These are phyloP conservation scores for Pyrenophora teres DNA, from an alignment of 2,329 filamentous ascomycete genomes.

Conservation along the genomic window DNA sequence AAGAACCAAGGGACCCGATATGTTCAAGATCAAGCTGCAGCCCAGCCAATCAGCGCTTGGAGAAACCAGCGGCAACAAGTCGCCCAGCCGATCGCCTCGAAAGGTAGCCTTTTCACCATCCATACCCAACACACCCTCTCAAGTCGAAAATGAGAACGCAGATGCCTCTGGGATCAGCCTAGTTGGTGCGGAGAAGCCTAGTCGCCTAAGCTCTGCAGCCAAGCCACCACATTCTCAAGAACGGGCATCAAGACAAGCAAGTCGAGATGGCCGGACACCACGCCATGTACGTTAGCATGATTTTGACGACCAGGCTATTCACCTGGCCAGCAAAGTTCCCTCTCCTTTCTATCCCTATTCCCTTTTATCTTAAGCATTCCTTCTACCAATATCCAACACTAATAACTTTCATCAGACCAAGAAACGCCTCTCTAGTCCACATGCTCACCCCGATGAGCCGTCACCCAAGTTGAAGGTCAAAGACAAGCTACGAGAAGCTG, in stretches of 20 bases:
- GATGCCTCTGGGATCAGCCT: slow-evolving; percentile 36
- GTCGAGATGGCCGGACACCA: slow-evolving; percentile 37
- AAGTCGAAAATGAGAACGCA: slow-evolving; percentile 40
- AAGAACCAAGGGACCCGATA: slow-evolving; percentile 30
- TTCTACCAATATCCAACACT: slow-evolving; percentile 15
- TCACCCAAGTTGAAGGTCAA: slow-evolving; percentile 51
- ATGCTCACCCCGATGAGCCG: slow-evolving; percentile 45
- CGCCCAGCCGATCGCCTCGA: slow-evolving; percentile 44
- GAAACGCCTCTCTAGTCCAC: slow-evolving; percentile 47
- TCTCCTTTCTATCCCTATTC: slow-evolving; percentile 29
- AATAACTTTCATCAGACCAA: slow-evolving; percentile 42
- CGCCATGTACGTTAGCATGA: slow-evolving; percentile 46
- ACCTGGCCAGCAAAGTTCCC: slow-evolving; percentile 35
- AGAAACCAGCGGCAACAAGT: slow-evolving; percentile 45
- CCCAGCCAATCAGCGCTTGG: slow-evolving; percentile 38
- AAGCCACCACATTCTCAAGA: slow-evolving; percentile 25
- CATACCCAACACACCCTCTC: slow-evolving; percentile 41
- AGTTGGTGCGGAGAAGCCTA: slow-evolving; percentile 26
- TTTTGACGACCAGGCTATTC: slow-evolving; percentile 28
- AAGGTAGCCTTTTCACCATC: slow-evolving; percentile 48
- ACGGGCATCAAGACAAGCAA: slow-evolving; percentile 23
- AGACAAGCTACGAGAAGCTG: slow-evolving; percentile 54
- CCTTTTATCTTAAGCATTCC: slow-evolving; percentile 6
- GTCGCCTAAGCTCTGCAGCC: slow-evolving; percentile 21
- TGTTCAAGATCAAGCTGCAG: slow-evolving; percentile 44